Conservation (phyloP, 164 flowering plant species). For the Berberis vulgaris region DNA sequence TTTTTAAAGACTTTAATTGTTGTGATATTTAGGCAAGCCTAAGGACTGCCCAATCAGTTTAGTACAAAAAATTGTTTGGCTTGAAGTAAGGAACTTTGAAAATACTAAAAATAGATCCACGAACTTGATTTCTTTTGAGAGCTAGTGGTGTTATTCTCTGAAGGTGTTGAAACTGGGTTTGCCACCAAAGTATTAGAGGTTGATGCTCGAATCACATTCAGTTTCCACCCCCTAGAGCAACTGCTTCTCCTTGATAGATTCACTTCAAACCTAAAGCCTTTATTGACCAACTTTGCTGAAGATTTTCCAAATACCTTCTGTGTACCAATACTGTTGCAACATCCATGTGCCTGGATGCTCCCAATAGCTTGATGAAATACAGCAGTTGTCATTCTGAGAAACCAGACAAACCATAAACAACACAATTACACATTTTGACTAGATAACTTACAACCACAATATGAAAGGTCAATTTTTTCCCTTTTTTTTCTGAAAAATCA, state of each 20-base stretch:
- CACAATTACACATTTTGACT: neutral
- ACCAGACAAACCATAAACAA: neutral
- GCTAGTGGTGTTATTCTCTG: constrained; percentile 29
- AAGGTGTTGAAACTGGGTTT: constrained; percentile 44
- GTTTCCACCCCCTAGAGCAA: constrained; percentile 21
- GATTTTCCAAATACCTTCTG: constrained; percentile 20
- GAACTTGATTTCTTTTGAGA: constrained; percentile 69
- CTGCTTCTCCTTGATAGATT: constrained; percentile 19
- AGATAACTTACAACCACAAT: too few relatives aligned
- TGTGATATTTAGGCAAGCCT: too few relatives aligned
- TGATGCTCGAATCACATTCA: constrained; percentile 40
- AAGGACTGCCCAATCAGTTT: too few relatives aligned
- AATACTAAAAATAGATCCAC: neutral
- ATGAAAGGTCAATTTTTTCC: too few relatives aligned
- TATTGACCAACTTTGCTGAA: constrained; percentile 31
- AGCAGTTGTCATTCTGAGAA: constrained; percentile 60
- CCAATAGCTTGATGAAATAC: constrained; percentile 43
- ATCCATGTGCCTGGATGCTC: constrained; percentile 28
- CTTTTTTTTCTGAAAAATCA: neutral
- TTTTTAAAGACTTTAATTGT: too few relatives aligned
- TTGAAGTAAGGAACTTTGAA: too few relatives aligned
- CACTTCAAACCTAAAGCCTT: constrained; percentile 19
- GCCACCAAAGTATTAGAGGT: constrained; percentile 43
- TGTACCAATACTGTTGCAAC: constrained; percentile 15
- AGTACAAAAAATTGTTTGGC: too few relatives aligned